Conservation (phyloP, 2,329 filamentous ascomycete species). For the Clonostachys rosea region DNA sequence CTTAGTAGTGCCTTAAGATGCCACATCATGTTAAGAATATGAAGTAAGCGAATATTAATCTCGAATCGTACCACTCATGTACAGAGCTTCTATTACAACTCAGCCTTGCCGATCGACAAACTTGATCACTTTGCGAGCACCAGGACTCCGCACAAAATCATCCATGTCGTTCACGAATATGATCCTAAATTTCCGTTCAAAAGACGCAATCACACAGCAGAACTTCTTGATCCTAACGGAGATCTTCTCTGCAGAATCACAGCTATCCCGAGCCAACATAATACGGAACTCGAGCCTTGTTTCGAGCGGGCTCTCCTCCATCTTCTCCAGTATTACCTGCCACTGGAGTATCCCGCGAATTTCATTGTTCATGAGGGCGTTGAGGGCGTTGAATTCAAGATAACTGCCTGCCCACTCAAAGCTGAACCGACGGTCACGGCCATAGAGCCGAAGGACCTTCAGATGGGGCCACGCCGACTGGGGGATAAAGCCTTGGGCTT, state of each 20-base stretch:
- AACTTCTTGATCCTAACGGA: too few relatives aligned
- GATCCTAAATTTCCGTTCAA: background rate
- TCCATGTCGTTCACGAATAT: background rate
- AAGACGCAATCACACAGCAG: too few relatives aligned
- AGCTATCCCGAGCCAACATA: too few relatives aligned
- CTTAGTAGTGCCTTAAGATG: too few relatives aligned
- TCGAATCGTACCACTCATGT: too few relatives aligned
- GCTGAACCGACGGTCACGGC: slow-evolving; percentile 34
- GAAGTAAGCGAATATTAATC: too few relatives aligned
- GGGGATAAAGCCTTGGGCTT: background rate
- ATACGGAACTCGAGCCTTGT: too few relatives aligned
- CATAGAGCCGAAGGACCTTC: slow-evolving; percentile 27
- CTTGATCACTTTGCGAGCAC: background rate
- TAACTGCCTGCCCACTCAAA: slow-evolving; percentile 33
- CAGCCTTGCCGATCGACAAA: background rate
- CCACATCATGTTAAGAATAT: too few relatives aligned
- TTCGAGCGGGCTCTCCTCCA: slow-evolving; percentile 5
- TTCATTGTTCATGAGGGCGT: slow-evolving; percentile 10
- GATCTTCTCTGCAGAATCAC: too few relatives aligned
- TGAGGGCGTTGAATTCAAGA: slow-evolving; percentile 24
- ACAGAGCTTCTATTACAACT: too few relatives aligned
- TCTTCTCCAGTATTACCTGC: slow-evolving; percentile 29
- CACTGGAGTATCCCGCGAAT: slow-evolving; percentile 29
- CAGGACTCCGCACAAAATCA: background rate
- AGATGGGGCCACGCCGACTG: slow-evolving; percentile 14